Conservation (phyloP, 495 filamentous ascomycete species). For the Terfezia boudieri region DNA sequence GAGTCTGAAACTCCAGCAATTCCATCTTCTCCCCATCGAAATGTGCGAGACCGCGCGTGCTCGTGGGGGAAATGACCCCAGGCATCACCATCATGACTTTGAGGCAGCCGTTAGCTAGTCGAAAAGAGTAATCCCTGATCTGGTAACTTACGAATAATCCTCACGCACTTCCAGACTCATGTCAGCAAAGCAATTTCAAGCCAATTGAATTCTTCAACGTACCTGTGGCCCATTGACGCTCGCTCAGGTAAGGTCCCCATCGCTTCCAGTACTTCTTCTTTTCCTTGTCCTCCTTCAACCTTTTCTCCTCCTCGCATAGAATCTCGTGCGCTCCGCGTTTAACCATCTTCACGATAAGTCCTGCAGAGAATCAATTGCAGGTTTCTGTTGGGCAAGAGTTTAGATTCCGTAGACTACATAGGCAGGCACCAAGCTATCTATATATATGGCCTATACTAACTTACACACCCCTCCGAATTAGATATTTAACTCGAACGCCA, state of each 20-base stretch:
- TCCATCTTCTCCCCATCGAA: slow-evolving; percentile 89
- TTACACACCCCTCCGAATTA: too few species aligned
- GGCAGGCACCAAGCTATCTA: too few species aligned
- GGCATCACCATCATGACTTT: slow-evolving; percentile 52
- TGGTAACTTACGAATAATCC: slow-evolving; percentile 57
- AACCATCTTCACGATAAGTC: slow-evolving; percentile 38
- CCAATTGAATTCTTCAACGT: slow-evolving; percentile 9
- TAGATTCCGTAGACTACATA: too few species aligned
- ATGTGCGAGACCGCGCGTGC: slow-evolving; percentile 64
- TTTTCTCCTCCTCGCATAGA: slow-evolving; percentile 66
- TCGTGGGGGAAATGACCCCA: slow-evolving; percentile 96
- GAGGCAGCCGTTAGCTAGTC: too few species aligned
- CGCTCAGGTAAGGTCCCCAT: slow-evolving; percentile 64
- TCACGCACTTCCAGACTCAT: slow-evolving; percentile 43
- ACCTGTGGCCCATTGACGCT: slow-evolving; percentile 80
- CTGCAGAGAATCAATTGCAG: neutral
- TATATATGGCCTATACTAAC: too few species aligned
- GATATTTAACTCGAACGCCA: too few species aligned
- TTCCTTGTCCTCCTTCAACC: slow-evolving; percentile 64
- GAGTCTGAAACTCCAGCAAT: slow-evolving; percentile 90
- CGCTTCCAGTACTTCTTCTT: slow-evolving; percentile 79
- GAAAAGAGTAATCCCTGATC: too few species aligned
- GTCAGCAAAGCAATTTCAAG: slow-evolving; percentile 10
- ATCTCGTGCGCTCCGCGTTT: slow-evolving; percentile 67
- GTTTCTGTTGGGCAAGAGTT: too few species aligned